Percentiles rank a stretch among this genome's conserved stretches.
phyloP scores from a whole-genome alignment of 2,329 filamentous ascomycete species.

The Dothiorella sarmentorum region DNA sequence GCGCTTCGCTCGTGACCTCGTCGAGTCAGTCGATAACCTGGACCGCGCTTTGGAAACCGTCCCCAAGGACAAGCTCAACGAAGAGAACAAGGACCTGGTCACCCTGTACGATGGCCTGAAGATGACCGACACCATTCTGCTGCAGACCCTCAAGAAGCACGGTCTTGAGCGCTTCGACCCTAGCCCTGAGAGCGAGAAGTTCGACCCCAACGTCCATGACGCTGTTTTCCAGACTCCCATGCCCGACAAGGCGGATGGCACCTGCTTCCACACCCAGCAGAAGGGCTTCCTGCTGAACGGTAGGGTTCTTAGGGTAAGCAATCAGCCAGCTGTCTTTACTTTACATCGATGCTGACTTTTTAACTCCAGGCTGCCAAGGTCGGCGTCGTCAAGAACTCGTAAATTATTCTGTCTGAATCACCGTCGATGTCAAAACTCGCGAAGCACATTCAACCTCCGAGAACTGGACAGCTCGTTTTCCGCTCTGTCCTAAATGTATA shows the following conservation, averaged over 20 bases:
- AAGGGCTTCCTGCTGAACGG: conserved; percentile 96
- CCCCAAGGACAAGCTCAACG: conserved; percentile 66
- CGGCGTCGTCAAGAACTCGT: conserved; percentile 83
- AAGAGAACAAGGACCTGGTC: conserved; percentile 66
- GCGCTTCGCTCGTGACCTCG: conserved; percentile 86
- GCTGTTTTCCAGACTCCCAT: conserved; percentile 91
- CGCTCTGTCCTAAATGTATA: neutral
- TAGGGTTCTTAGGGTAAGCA: conserved; percentile 66
- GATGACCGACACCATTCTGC: conserved; percentile 90
- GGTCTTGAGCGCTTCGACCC: conserved; percentile 88
- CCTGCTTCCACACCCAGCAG: conserved; percentile 87
- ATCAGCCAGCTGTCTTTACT: neutral
- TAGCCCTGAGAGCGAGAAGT: conserved; percentile 67
- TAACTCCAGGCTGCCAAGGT: conserved; percentile 75
- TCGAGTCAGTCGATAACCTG: conserved; percentile 95
- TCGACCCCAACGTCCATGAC: conserved; percentile 95
- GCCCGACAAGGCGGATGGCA: conserved; percentile 83
- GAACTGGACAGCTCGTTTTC: neutral
- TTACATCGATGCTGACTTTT: neutral
- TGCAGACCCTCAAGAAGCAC: conserved; percentile 88
- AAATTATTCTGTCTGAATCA: conserved; percentile 19
- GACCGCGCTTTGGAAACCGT: conserved; percentile 86
- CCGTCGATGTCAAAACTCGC: neutral
- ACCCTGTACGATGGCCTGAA: conserved; percentile 85
- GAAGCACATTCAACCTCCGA: neutral